Conservation (phyloP, 257 asterid species). For the Handroanthus guayacan region DNA sequence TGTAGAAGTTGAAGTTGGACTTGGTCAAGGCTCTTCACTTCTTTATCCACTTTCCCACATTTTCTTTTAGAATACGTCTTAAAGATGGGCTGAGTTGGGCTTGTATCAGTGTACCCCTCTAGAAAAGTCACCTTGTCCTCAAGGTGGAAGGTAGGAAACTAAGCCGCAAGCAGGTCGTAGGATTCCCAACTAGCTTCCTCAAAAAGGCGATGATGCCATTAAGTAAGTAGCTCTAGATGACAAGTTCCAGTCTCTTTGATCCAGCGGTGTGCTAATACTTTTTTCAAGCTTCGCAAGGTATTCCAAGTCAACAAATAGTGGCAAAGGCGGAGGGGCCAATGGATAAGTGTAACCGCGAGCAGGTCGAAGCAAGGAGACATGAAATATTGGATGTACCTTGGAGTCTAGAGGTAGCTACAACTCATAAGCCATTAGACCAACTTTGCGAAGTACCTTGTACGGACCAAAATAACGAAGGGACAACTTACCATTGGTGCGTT, state of each 20-base stretch:
- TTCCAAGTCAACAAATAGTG: neutral
- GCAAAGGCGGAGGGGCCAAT: neutral
- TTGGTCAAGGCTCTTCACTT: too few relatives aligned
- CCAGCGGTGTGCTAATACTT: neutral
- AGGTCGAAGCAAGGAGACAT: neutral
- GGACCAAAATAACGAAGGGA: neutral
- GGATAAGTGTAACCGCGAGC: neutral
- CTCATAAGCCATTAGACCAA: neutral
- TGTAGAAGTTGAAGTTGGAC: too few relatives aligned
- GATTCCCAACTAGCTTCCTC: neutral
- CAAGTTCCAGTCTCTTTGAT: neutral
- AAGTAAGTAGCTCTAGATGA: neutral
- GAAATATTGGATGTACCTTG: neutral
- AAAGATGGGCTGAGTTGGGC: neutral
- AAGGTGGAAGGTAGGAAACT: neutral
- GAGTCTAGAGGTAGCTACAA: neutral
- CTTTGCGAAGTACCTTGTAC: neutral
- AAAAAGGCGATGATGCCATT: neutral
- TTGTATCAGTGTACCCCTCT: neutral
- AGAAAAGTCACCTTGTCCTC: neutral
- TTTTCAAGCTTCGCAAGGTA: neutral
- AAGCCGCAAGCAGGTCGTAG: neutral
- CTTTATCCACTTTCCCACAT: too few relatives aligned
- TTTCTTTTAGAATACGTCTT: neutral
- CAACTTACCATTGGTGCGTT: too few relatives aligned